phyloP scores from a whole-genome alignment of 345 rosid genomes.

The Eucalyptus paniculata region DNA sequence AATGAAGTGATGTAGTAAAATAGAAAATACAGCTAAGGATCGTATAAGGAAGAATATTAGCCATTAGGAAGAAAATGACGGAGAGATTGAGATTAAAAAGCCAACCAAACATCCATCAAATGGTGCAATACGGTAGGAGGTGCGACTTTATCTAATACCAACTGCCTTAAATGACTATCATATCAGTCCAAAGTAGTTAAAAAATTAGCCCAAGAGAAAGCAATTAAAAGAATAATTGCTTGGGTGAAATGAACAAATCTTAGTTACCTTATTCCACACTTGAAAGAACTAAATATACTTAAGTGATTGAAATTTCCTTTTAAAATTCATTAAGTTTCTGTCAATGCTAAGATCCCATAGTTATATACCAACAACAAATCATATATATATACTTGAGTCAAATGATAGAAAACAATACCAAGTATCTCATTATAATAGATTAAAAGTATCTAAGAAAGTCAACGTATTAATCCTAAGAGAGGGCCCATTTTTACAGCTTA shows the following conservation, averaged over 20 bases:
- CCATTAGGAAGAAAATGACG: background rate
- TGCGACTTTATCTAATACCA: fast-evolving
- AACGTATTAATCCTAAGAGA: too few species aligned
- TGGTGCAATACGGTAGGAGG: fast-evolving
- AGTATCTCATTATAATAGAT: too few species aligned
- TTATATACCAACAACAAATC: fast-evolving
- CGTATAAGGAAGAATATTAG: background rate
- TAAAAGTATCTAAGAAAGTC: background rate
- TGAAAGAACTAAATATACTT: too few species aligned
- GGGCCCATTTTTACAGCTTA: background rate
- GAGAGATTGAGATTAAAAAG: background rate
- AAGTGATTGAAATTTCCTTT: too few species aligned
- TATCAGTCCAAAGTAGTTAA: too few species aligned
- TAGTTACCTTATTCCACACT: background rate
- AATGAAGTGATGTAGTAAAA: too few species aligned
- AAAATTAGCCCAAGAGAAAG: background rate
- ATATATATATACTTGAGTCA: background rate
- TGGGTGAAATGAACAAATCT: background rate
- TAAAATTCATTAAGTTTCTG: too few species aligned
- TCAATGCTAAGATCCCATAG: background rate
- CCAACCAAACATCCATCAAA: background rate
- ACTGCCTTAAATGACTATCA: fast-evolving
- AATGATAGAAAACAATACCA: fast-evolving
- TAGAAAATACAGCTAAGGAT: background rate
- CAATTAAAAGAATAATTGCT: background rate